phyloP scores from a whole-genome alignment of 176 grass and related monocot genomes.

The Bromus sterilis region DNA sequence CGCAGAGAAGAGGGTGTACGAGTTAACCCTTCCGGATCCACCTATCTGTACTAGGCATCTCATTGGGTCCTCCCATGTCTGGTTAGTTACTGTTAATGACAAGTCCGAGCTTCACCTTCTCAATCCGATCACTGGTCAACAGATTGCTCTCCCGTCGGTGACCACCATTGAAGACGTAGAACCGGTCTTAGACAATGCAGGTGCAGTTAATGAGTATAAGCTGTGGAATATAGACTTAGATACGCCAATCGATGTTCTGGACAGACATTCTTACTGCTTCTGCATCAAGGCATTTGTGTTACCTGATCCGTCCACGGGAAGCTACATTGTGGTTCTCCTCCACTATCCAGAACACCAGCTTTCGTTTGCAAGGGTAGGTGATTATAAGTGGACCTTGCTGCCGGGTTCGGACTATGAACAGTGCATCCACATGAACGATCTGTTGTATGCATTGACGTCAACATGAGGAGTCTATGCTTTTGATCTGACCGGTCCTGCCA shows the following conservation, averaged over 20 bases:
- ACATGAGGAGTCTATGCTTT: neutral
- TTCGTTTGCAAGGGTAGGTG: neutral
- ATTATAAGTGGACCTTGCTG: neutral
- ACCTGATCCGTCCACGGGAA: neutral
- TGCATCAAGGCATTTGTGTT: constrained; percentile 7
- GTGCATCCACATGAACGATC: neutral
- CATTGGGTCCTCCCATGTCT: neutral
- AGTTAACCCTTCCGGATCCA: neutral
- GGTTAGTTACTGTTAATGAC: neutral
- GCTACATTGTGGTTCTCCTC: constrained; percentile 9
- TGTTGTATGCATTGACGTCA: neutral
- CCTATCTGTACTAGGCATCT: neutral
- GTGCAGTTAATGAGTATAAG: neutral
- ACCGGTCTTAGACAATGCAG: neutral
- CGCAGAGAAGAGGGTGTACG: neutral
- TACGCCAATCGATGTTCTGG: neutral
- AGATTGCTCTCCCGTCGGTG: neutral
- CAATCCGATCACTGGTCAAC: neutral
- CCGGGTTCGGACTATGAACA: neutral
- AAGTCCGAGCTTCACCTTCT: neutral
- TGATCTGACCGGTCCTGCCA: neutral
- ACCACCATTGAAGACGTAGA: neutral
- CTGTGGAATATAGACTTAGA: neutral
- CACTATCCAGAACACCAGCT: neutral
- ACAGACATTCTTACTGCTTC: neutral